Base-by-base conservation (phyloP, 2,329 filamentous ascomycete genomes). In the Cercospora brassicicola region DNA sequence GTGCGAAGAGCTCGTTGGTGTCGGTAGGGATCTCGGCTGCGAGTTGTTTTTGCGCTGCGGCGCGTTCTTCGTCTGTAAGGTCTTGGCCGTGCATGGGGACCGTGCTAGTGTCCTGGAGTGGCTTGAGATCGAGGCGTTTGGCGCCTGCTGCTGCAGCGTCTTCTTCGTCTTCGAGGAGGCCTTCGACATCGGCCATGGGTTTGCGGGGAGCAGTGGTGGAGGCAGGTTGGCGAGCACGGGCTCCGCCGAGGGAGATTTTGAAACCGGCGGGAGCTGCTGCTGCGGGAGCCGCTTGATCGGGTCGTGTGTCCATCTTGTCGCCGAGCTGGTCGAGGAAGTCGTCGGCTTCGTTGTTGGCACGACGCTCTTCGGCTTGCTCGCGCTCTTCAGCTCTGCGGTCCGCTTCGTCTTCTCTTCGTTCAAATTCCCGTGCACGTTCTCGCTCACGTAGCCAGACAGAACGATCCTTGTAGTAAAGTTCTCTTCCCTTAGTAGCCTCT, bases 141-240 rank as follows among this genome's bases (percentile, higher is more conserved):
- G 60, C 62, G 31, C 72, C 73, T 11, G 71, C 66, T 28, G 71
- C 83, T 60, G 91, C 87, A n/a, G 84, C 83, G 70, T 95, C 91
- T 77, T 98, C 95, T 79, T 98, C 95, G 79, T 98, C 94, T 81
- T 98, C 95, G 72, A 99, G 84, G 0, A 99, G 84, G 33, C 93
- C 93, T 83, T 98, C 95, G 65, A 99, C 92, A 78, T 99, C 95
- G 66, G 93, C 93, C 69, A 96, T 90, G 0, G 93, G 69, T 18
- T 72, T 68, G 30, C 67, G 68, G 15, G 70, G 57, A 10, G 61
- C 66, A n/a, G 65, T 64, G 13, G 67, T 62, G 13, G 67, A 69
- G 31, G 80, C 60, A 81, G 64, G 85, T 85, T 15, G 85, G 76
- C 88, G 93, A 28, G 69, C 67, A 78, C 96, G 93, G 0, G 93